Percentiles rank a stretch among this genome's conserved stretches.
These are phyloP conservation scores for Dryadomyces sulphureus DNA, from an alignment of 2,329 filamentous ascomycete genomes.

Conservation along the genomic window DNA sequence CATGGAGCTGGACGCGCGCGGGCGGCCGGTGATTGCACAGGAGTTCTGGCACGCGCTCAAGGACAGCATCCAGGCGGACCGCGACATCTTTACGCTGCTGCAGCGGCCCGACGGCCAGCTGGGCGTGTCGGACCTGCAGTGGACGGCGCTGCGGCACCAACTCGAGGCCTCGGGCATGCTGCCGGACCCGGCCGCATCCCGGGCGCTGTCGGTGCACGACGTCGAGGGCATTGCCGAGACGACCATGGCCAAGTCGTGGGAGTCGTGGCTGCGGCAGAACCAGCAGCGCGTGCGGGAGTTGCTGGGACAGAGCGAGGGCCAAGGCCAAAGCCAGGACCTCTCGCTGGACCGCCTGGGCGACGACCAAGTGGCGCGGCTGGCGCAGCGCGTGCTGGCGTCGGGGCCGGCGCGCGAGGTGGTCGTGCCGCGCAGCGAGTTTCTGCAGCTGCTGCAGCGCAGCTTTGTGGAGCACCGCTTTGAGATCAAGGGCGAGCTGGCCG, in stretches of 20 bases:
- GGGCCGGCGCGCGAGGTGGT: slow-evolving; percentile 20
- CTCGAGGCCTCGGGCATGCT: slow-evolving; percentile 19
- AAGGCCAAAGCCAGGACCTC: not conserved
- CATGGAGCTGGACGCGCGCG: slow-evolving; percentile 35
- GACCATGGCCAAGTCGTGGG: slow-evolving; percentile 28
- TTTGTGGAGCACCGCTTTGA: slow-evolving; percentile 22
- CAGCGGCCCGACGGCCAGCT: slow-evolving; percentile 22
- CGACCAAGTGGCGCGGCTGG: slow-evolving; percentile 21
- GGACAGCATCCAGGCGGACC: slow-evolving; percentile 35
- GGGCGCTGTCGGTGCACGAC: slow-evolving; percentile 15
- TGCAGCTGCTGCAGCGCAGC: slow-evolving; percentile 25
- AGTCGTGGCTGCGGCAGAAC: slow-evolving; percentile 37
- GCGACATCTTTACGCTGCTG: slow-evolving; percentile 30
- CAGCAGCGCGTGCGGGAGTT: slow-evolving; percentile 22
- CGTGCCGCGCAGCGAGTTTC: slow-evolving; percentile 34
- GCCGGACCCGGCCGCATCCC: slow-evolving; percentile 10
- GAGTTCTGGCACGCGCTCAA: slow-evolving; percentile 53
- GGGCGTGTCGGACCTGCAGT: slow-evolving; percentile 29
- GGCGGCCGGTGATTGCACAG: slow-evolving; percentile 37
- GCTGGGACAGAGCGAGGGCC: slow-evolving; percentile 6
- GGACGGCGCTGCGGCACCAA: slow-evolving; percentile 28
- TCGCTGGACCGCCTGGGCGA: slow-evolving; percentile 16
- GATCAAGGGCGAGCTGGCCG: slow-evolving; percentile 24
- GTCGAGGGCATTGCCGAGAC: slow-evolving; percentile 16
- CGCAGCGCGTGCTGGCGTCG: slow-evolving; percentile 21